Conservation (phyloP, 176 grass and related monocot species). For the Tillandsia fasciculata region DNA sequence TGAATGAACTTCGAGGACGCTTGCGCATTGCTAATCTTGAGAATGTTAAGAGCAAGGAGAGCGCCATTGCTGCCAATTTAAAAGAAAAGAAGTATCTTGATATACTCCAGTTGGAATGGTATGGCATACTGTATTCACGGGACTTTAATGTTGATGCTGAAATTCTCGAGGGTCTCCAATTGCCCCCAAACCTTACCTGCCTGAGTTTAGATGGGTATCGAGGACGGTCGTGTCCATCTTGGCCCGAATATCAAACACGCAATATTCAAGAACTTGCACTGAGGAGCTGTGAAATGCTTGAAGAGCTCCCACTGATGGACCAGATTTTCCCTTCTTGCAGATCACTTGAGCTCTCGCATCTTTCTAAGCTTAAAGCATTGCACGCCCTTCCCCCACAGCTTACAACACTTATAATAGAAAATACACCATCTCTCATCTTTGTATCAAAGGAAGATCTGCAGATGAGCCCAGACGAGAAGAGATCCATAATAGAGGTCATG, state of each 20-base stretch:
- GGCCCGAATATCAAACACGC: not conserved
- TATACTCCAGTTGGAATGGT: slow-evolving; percentile 18
- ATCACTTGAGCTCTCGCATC: not conserved
- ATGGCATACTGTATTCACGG: too few species aligned
- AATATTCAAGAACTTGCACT: too few species aligned
- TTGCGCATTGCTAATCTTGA: slow-evolving; percentile 23
- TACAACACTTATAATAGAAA: not conserved
- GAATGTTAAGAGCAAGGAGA: slow-evolving; percentile 12
- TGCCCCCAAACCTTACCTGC: slow-evolving; percentile 8
- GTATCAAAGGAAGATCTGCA: not conserved
- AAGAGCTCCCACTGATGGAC: not conserved
- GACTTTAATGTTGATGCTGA: too few species aligned
- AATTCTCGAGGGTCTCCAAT: slow-evolving; percentile 16
- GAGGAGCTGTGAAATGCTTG: not conserved
- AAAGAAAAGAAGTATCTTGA: slow-evolving; percentile 16
- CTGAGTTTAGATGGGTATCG: slow-evolving; percentile 18
- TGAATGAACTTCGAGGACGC: slow-evolving; percentile 20
- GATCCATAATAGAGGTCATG: not conserved
- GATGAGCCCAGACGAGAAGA: not conserved
- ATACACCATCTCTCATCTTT: not conserved
- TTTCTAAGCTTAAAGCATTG: not conserved
- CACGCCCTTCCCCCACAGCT: not conserved
- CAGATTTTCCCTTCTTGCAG: not conserved
- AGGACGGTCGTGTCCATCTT: not conserved
- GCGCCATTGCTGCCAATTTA: slow-evolving; percentile 16